phyloP scores from a whole-genome alignment of 164 flowering plant species.

The Litsea cubeba region DNA sequence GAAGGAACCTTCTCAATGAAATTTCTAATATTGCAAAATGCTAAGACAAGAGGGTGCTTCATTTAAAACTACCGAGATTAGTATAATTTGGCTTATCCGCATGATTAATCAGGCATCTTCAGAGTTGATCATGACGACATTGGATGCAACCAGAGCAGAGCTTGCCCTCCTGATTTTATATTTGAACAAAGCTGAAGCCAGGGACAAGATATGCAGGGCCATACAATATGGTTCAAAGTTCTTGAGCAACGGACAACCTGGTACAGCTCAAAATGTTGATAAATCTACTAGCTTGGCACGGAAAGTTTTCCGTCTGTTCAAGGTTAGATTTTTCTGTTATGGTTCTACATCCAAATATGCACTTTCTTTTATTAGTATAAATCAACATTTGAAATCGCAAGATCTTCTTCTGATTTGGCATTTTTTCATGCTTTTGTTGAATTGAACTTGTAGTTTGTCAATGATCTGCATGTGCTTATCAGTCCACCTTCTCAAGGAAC shows the following conservation, averaged over 20 bases:
- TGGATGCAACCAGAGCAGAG: slow-evolving; percentile 87
- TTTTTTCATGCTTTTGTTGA: not conserved
- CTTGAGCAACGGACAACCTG: slow-evolving; percentile 89
- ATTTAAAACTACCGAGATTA: not conserved
- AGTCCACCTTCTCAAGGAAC: slow-evolving; percentile 88
- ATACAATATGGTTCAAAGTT: slow-evolving; percentile 98
- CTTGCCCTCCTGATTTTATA: slow-evolving; percentile 81
- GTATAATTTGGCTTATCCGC: not conserved
- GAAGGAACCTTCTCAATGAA: not conserved
- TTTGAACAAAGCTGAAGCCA: slow-evolving; percentile 96
- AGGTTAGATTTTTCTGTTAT: slow-evolving; percentile 41
- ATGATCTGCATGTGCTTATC: slow-evolving; percentile 88
- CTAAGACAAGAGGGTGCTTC: not conserved
- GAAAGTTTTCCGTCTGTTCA: slow-evolving; percentile 95
- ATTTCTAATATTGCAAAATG: not conserved
- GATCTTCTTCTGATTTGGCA: not conserved
- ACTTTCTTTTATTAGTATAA: not conserved
- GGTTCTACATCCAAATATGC: not conserved
- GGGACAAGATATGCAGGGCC: slow-evolving; percentile 98
- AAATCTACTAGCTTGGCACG: slow-evolving; percentile 89
- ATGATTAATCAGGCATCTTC: not conserved
- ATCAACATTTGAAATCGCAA: not conserved
- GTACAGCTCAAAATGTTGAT: slow-evolving; percentile 96
- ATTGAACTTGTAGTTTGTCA: slow-evolving; percentile 74
- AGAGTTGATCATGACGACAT: slow-evolving; percentile 48